Percentiles rank a stretch among this genome's conserved stretches.
phyloP scores from a whole-genome alignment of 768 basidiomycete genomes.

The Guyanaporus albipodus region DNA sequence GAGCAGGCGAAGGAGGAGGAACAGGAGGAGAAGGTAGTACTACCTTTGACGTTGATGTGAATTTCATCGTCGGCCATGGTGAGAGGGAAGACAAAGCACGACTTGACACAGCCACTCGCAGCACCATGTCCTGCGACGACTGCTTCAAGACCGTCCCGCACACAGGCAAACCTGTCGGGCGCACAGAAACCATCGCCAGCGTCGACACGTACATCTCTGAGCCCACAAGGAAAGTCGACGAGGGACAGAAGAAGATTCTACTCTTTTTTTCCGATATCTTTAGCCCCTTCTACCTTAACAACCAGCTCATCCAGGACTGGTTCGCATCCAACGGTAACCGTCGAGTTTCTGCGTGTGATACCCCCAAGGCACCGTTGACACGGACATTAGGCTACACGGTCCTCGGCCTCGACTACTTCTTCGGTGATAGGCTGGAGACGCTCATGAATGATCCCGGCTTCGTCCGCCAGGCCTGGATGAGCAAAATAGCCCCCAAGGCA shows the following conservation, averaged over 20 bases:
- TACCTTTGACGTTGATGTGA: constrained; percentile 70
- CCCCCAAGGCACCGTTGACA: not conserved
- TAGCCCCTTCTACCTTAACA: constrained; percentile 56
- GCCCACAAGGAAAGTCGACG: constrained; percentile 24
- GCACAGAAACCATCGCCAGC: constrained; percentile 34
- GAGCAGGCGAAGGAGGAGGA: not conserved
- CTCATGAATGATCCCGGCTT: constrained; percentile 37
- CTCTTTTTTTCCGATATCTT: constrained; percentile 59
- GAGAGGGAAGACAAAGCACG: constrained; percentile 13
- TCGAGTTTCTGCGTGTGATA: not conserved
- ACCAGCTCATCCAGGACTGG: constrained; percentile 59
- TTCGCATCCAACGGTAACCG: constrained; percentile 52
- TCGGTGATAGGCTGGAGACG: constrained; percentile 49
- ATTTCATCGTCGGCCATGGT: constrained; percentile 60
- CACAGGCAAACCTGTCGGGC: constrained; percentile 41
- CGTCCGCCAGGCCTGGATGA: constrained; percentile 42
- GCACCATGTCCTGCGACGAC: constrained; percentile 44
- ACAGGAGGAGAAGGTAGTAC: too few species aligned
- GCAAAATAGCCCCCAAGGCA: constrained; percentile 34
- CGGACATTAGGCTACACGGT: constrained; percentile 49
- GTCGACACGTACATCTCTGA: constrained; percentile 54
- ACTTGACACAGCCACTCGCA: constrained; percentile 17
- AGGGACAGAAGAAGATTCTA: constrained; percentile 41
- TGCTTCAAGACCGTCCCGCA: constrained; percentile 54
- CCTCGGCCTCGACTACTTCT: constrained; percentile 60